These are phyloP conservation scores for Gossypium stocksii DNA, from an alignment of 345 rosid genomes.

Conservation along the genomic window DNA sequence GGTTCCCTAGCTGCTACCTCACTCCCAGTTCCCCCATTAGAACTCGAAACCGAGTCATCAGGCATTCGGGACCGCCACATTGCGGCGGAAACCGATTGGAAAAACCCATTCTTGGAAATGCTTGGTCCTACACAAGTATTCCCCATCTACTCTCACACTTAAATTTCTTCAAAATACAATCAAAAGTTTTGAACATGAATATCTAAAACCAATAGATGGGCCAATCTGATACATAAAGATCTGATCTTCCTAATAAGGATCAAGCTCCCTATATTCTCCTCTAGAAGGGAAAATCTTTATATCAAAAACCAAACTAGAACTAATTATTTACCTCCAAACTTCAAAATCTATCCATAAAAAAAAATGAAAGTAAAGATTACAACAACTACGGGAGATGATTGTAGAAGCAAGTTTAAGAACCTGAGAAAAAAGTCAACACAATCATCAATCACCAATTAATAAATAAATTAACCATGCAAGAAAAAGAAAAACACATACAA, in stretches of 20 bases:
- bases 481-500: background rate
- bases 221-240: slow-evolving; percentile 22
- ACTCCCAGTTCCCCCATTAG: slow-evolving; percentile 31
- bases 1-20: slow-evolving; percentile 35
- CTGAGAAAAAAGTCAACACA: slow-evolving; percentile 20
- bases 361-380: background rate
- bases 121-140: slow-evolving; percentile 82
- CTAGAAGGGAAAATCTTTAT: too few species aligned
- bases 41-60: slow-evolving; percentile 45
- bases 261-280: slow-evolving; percentile 16
- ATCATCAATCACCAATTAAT: slow-evolving; percentile 9
- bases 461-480: background rate
- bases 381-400: background rate
- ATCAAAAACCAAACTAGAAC: background rate
- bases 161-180: slow-evolving; percentile 18
- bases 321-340: slow-evolving; percentile 8
- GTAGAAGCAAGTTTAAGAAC: background rate
- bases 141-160: slow-evolving; percentile 47
- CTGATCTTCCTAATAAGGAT: slow-evolving; percentile 20
- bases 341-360: background rate
- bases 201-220: slow-evolving; percentile 24
- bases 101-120: slow-evolving; percentile 58
- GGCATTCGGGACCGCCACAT: slow-evolving; percentile 63
- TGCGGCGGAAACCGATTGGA: slow-evolving; percentile 75
- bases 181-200: slow-evolving; percentile 33